These are phyloP conservation scores for Gypsophila paniculata DNA, from an alignment of 179 eudicot species.

Conservation along the genomic window DNA sequence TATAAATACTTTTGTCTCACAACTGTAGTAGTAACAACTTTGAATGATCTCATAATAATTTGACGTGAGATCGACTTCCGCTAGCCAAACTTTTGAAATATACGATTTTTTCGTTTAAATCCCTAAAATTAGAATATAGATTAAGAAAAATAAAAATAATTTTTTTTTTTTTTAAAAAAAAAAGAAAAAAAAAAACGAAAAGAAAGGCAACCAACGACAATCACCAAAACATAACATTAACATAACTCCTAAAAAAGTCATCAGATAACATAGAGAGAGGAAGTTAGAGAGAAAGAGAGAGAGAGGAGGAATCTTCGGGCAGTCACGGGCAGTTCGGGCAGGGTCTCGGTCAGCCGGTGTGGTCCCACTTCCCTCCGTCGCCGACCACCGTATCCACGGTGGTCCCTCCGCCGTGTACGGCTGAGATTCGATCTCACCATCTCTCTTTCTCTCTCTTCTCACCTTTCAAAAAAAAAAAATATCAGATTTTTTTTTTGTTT, in stretches of 20 bases:
- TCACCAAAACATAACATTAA: not conserved
- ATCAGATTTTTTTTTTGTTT: constrained; percentile 10
- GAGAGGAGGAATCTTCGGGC: not conserved
- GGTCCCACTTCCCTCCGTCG: not conserved
- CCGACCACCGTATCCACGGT: not conserved
- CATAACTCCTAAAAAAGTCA: too few species aligned
- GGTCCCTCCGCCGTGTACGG: not conserved
- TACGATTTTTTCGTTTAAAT: too few species aligned
- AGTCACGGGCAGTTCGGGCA: constrained; percentile 7
- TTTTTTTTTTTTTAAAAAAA: too few species aligned
- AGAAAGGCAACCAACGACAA: not conserved
- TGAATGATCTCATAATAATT: too few species aligned
- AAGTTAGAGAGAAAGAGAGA: not conserved
- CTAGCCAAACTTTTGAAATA: too few species aligned
- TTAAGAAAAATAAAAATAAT: too few species aligned
- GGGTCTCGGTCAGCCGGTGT: constrained; percentile 16
- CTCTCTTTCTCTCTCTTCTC: not conserved
- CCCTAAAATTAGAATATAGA: too few species aligned
- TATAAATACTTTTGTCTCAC: too few species aligned
- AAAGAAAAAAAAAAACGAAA: not conserved
- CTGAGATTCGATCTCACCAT: constrained; percentile 6
- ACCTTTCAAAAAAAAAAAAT: not conserved
- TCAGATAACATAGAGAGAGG: not conserved
- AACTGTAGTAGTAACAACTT: too few species aligned
- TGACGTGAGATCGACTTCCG: too few species aligned